Conservation (phyloP, 306 rosid species). For the Citrullus amarus region DNA sequence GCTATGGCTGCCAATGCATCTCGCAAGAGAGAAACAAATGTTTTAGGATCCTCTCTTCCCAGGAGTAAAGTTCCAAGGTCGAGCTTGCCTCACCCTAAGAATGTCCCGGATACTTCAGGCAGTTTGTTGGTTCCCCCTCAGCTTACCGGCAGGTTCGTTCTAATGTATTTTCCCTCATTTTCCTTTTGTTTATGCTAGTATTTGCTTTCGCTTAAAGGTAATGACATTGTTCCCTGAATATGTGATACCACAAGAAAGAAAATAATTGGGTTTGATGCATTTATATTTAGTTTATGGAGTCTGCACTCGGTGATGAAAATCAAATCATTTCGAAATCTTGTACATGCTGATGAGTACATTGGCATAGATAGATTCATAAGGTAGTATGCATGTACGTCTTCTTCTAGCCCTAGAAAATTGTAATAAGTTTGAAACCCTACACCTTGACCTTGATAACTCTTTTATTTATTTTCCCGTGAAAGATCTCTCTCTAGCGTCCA, state of each 20-base stretch:
- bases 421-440: too few species aligned
- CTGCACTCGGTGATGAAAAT: neutral
- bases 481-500: too few species aligned
- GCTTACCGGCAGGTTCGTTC: slow-evolving; percentile 81
- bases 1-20: slow-evolving; percentile 66
- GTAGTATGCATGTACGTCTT: neutral
- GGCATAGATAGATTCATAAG: neutral
- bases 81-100: slow-evolving; percentile 48
- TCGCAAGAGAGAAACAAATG: slow-evolving; percentile 66
- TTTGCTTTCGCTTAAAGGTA: neutral
- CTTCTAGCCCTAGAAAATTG: too few species aligned
- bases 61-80: slow-evolving; percentile 65
- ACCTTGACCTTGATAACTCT: too few species aligned
- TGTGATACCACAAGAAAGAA: neutral
- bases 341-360: neutral
- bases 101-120: slow-evolving; percentile 58
- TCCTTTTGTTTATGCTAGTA: neutral
- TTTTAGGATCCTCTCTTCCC: slow-evolving; percentile 27
- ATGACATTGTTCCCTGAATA: neutral
- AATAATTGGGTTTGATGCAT: neutral
- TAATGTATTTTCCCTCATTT: neutral
- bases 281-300: neutral
- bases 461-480: too few species aligned
- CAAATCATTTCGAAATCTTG: neutral
- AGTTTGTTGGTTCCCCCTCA: slow-evolving; percentile 75